Conservation (phyloP, 2,329 filamentous ascomycete genomes). For the Alternaria alternata region DNA sequence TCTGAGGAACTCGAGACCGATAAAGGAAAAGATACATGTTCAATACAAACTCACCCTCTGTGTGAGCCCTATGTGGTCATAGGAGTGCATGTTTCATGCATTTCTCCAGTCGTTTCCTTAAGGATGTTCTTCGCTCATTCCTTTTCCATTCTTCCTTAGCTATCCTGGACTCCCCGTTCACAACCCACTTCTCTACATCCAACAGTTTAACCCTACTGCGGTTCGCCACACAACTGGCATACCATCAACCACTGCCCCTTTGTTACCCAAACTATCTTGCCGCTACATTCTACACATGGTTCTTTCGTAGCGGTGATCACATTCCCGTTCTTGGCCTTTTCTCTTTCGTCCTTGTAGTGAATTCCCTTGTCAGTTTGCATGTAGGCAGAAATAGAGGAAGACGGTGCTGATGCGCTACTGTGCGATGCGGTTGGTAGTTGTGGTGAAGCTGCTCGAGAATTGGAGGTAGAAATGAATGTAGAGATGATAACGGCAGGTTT, state of each 20-base stretch:
- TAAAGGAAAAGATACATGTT: not conserved
- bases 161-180: not conserved
- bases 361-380: not conserved
- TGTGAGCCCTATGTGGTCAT: not conserved
- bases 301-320: constrained; percentile 3
- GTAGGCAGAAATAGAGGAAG: not conserved
- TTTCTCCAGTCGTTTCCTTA: not conserved
- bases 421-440: not conserved
- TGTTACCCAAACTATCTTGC: constrained; percentile 11
- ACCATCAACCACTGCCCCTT: constrained; percentile 12
- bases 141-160: not conserved
- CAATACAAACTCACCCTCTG: not conserved
- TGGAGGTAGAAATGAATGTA: not conserved
- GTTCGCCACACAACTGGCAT: constrained; percentile 10
- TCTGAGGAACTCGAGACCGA: not conserved
- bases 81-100: not conserved
- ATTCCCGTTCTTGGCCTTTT: constrained; percentile 8
- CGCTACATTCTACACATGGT: constrained; percentile 8
- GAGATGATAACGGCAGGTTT: not conserved
- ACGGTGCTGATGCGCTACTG: not conserved
- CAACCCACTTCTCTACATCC: not conserved
- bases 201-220: constrained; percentile 1
- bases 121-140: not conserved
- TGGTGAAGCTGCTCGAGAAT: not conserved
- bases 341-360: constrained; percentile 5